These are phyloP conservation scores for Podospora tetraspora DNA, from an alignment of 495 filamentous ascomycete genomes.

Conservation along the genomic window DNA sequence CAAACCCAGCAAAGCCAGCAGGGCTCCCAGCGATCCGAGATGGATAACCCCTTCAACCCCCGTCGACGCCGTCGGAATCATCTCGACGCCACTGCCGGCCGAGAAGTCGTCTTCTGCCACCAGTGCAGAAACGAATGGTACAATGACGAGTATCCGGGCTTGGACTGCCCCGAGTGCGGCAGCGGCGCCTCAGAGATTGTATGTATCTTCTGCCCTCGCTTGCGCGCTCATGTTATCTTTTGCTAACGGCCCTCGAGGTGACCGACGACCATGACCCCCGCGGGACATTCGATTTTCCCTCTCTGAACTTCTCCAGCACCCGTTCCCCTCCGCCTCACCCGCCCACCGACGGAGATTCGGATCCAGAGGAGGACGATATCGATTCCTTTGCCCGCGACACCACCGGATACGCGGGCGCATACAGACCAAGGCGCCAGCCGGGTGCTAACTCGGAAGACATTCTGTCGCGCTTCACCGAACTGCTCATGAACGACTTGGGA, in stretches of 20 bases:
- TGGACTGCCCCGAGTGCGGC: conserved; percentile 71
- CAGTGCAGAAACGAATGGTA: conserved; percentile 74
- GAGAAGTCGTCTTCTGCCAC: conserved; percentile 80
- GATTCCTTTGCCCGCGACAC: conserved; percentile 36
- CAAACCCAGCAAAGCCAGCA: conserved; percentile 32
- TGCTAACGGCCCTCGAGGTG: conserved; percentile 32
- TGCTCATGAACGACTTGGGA: conserved; percentile 32
- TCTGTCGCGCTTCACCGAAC: conserved; percentile 38
- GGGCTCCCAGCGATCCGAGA: conserved; percentile 32
- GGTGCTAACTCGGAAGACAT: conserved; percentile 27
- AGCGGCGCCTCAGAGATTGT: conserved; percentile 85
- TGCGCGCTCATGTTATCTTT: neutral
- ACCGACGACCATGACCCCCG: conserved; percentile 38
- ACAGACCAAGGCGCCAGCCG: conserved; percentile 14
- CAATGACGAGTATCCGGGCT: conserved; percentile 51
- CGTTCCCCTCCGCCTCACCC: conserved; percentile 22
- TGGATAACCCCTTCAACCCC: conserved; percentile 27
- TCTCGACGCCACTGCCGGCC: conserved; percentile 40
- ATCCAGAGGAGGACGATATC: conserved; percentile 45
- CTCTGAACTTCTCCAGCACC: conserved; percentile 11
- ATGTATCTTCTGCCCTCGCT: conserved; percentile 26
- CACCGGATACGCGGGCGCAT: conserved; percentile 21
- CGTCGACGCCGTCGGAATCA: conserved; percentile 15
- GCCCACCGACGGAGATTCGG: conserved; percentile 40
- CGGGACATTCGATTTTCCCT: conserved; percentile 29